These are phyloP conservation scores for Ambrosiella cleistominuta DNA, from an alignment of 2,329 filamentous ascomycete genomes.

Conservation along the genomic window DNA sequence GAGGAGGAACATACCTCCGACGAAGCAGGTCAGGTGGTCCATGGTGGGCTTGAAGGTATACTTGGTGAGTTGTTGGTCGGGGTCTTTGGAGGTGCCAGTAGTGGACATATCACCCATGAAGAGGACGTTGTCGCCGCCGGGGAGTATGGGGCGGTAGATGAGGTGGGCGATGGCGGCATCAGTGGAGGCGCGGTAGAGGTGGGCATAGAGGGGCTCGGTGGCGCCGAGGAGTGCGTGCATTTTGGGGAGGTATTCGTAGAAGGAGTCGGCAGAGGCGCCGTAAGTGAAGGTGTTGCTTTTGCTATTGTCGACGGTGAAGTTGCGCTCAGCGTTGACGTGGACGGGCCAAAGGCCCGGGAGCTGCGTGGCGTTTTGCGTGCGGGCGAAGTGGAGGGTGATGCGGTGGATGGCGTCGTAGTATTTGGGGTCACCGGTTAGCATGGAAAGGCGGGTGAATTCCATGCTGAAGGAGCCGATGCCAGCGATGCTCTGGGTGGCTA, in stretches of 20 bases:
- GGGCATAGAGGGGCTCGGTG: conserved; percentile 22
- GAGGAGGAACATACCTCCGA: conserved; percentile 47
- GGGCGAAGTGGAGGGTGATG: conserved; percentile 37
- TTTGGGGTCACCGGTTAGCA: conserved; percentile 42
- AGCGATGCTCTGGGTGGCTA: conserved; percentile 20
- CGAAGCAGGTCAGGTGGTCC: conserved; percentile 47
- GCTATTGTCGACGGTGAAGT: conserved; percentile 26
- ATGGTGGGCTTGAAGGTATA: conserved; percentile 21
- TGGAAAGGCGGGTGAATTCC: conserved; percentile 47
- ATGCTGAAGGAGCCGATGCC: conserved; percentile 38
- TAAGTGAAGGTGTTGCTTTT: conserved; percentile 27
- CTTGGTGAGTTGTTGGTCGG: conserved; percentile 16
- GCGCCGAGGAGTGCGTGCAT: conserved; percentile 50
- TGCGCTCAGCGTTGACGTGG: conserved; percentile 37
- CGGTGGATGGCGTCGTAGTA: conserved; percentile 49
- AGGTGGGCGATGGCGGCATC: conserved; percentile 42
- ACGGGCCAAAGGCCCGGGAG: conserved; percentile 48
- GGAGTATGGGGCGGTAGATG: conserved; percentile 50
- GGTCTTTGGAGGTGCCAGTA: conserved; percentile 11
- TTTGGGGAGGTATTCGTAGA: conserved; percentile 50
- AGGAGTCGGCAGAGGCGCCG: conserved; percentile 38
- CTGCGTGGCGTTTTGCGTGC: conserved; percentile 33
- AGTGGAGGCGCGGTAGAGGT: conserved; percentile 28
- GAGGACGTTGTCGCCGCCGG: conserved; percentile 39
- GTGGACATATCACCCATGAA: conserved; percentile 35